phyloP scores from a whole-genome alignment of 176 grass and related monocot species.

The Ensete ventricosum region DNA sequence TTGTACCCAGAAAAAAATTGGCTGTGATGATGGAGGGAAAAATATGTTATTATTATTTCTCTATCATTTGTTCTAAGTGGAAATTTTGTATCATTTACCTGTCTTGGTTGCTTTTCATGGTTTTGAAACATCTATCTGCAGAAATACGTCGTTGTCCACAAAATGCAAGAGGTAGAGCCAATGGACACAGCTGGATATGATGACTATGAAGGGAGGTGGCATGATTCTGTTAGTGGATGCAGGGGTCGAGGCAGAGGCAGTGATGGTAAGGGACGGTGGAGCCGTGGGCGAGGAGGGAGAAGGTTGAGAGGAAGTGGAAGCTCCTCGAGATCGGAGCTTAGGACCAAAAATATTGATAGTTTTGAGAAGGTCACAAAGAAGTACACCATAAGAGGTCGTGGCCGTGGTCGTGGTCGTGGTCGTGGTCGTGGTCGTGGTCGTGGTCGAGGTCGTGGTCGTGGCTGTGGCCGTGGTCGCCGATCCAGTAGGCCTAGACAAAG shows the following conservation, averaged over 20 bases:
- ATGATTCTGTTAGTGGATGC: conserved; percentile 37
- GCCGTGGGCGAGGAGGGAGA: conserved; percentile 46
- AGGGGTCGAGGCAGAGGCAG: conserved; percentile 67
- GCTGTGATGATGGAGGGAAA: background rate
- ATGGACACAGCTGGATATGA: conserved; percentile 32
- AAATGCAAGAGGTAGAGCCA: conserved; percentile 37
- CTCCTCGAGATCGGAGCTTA: conserved; percentile 27
- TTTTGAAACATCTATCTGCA: conserved; percentile 22
- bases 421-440: conserved; percentile 48
- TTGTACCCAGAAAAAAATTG: no score
- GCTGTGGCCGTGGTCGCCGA: conserved; percentile 44
- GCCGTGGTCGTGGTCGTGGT: conserved; percentile 53
- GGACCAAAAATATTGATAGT: conserved; percentile 27
- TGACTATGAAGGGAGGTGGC: conserved; percentile 20
- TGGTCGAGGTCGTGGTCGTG: conserved; percentile 48
- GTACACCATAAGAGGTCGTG: conserved; percentile 46
- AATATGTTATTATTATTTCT: background rate
- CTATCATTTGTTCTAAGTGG: background rate
- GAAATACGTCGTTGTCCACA: conserved; percentile 52
- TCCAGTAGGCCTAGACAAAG: conserved; percentile 63
- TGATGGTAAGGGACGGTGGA: conserved; percentile 29
- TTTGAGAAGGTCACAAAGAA: conserved; percentile 42
- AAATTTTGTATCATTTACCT: background rate
- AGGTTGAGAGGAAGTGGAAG: conserved; percentile 42
- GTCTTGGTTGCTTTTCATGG: background rate